Evolutionary conservation across 495 filamentous ascomycete genomes (phyloP).

Genomic region (Entonaema liquescens): DNA sequence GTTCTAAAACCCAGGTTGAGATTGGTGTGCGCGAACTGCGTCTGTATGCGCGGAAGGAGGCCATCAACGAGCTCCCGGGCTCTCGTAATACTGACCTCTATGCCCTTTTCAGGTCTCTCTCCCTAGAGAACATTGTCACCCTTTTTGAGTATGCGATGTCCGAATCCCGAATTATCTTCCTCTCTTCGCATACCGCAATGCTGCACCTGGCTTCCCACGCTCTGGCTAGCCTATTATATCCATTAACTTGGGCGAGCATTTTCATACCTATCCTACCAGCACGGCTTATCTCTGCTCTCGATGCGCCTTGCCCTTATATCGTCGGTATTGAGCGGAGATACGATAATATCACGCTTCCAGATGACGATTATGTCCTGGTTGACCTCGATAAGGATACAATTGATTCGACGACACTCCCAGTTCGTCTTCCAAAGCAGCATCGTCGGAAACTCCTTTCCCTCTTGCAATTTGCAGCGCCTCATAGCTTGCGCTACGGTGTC

Average conservation of each 20-base stretch:
- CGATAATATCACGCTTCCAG: slow-evolving; percentile 87
- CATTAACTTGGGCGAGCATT: slow-evolving; percentile 89
- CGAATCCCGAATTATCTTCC: slow-evolving; percentile 93
- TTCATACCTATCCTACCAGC: slow-evolving; percentile 93
- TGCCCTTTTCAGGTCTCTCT: slow-evolving; percentile 87
- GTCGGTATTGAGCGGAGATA: slow-evolving; percentile 94
- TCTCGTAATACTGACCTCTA: slow-evolving; percentile 93
- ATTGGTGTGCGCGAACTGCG: slow-evolving; percentile 88
- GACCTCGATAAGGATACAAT: slow-evolving; percentile 92
- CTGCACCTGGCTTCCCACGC: slow-evolving; percentile 89
- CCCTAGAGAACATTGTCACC: slow-evolving; percentile 88
- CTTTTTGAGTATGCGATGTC: slow-evolving; percentile 93
- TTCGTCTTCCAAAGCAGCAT: slow-evolving; percentile 84
- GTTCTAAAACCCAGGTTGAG: slow-evolving; percentile 96
- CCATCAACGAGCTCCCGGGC: slow-evolving; percentile 90
- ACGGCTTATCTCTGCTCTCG: slow-evolving; percentile 84
- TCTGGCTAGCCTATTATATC: slow-evolving; percentile 84
- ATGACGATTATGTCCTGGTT: slow-evolving; percentile 96
- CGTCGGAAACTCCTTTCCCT: slow-evolving; percentile 88
- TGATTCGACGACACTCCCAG: slow-evolving; percentile 77
- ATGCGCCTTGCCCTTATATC: slow-evolving; percentile 97
- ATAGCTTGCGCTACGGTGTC: slow-evolving; percentile 87
- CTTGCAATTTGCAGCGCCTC: slow-evolving; percentile 88
- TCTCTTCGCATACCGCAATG: slow-evolving; percentile 97
- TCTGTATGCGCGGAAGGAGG: slow-evolving; percentile 91